Conservation (phyloP, 495 filamentous ascomycete species). For the Talaromyces proteolyticus region DNA sequence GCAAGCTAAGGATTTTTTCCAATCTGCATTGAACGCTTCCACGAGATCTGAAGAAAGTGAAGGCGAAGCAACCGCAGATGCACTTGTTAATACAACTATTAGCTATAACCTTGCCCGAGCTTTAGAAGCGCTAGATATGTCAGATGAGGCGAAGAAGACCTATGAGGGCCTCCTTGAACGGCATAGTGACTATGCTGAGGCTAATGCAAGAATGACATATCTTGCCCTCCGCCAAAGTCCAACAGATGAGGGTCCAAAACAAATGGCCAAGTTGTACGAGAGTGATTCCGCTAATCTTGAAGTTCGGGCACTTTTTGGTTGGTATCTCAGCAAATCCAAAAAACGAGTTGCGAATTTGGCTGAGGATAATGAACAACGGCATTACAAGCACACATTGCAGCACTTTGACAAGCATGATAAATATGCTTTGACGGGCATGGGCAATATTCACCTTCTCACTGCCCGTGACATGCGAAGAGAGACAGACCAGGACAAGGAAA, state of each 20-base stretch:
- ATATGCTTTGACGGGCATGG: slow-evolving; percentile 93
- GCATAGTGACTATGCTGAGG: slow-evolving; percentile 87
- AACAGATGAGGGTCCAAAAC: slow-evolving; percentile 78
- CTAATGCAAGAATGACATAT: slow-evolving; percentile 79
- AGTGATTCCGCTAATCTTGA: slow-evolving; percentile 77
- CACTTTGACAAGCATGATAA: slow-evolving; percentile 94
- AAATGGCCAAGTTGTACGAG: slow-evolving; percentile 74
- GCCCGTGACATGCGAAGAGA: slow-evolving; percentile 93
- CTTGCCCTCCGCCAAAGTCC: slow-evolving; percentile 81
- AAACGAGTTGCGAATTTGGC: slow-evolving; percentile 71
- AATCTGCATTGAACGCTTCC: slow-evolving; percentile 82
- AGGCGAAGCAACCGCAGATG: slow-evolving; percentile 68
- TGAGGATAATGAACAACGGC: slow-evolving; percentile 85
- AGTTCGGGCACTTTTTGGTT: slow-evolving; percentile 85
- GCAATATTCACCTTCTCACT: slow-evolving; percentile 78
- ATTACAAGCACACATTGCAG: slow-evolving; percentile 94
- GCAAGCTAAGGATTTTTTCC: slow-evolving; percentile 78
- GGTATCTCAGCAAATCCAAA: slow-evolving; percentile 85
- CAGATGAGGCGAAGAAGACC: slow-evolving; percentile 77
- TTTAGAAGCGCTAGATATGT: slow-evolving; percentile 76
- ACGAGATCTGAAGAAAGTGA: slow-evolving; percentile 60
- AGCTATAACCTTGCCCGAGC: slow-evolving; percentile 96
- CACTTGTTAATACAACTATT: slow-evolving; percentile 86
- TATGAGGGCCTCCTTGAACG: slow-evolving; percentile 79
- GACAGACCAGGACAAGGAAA: slow-evolving; percentile 82